A percentile compares a stretch with the other conserved stretches of the same genome.
These are phyloP conservation scores for Aspergillus pseudoviridinutans DNA, from an alignment of 2,329 filamentous ascomycete species.

Conservation along the genomic window DNA sequence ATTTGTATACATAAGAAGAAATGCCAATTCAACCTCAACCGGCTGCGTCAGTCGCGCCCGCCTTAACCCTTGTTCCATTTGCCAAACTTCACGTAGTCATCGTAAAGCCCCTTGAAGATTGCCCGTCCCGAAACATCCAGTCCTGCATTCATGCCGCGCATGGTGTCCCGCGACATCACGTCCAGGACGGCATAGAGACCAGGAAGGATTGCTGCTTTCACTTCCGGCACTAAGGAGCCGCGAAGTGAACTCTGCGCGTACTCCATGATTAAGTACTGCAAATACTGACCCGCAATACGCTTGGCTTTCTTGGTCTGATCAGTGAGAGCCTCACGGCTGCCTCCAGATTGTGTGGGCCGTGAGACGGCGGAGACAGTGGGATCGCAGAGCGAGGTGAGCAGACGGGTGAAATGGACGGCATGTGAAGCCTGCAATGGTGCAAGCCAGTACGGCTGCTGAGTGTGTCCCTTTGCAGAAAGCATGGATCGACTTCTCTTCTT, in stretches of 20 bases:
- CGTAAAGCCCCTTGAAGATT: conserved; percentile 51
- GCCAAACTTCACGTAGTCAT: conserved; percentile 48
- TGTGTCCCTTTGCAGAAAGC: conserved; percentile 19
- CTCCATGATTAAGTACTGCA: conserved; percentile 55
- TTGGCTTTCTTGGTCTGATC: conserved; percentile 59
- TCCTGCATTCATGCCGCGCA: conserved; percentile 49
- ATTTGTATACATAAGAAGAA: background rate
- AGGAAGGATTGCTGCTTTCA: conserved; percentile 51
- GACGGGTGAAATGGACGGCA: conserved; percentile 49
- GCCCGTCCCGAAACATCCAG: conserved; percentile 51
- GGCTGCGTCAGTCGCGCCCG: background rate
- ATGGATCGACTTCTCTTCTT: conserved; percentile 29
- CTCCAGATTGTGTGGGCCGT: conserved; percentile 26
- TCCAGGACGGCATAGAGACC: conserved; percentile 53
- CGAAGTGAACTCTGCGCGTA: conserved; percentile 54
- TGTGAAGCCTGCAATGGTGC: conserved; percentile 39
- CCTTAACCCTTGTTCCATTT: conserved; percentile 44
- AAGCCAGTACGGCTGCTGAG: conserved; percentile 30
- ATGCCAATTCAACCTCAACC: background rate
- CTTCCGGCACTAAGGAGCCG: conserved; percentile 46
- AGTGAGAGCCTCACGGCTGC: conserved; percentile 47
- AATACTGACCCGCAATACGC: conserved; percentile 54
- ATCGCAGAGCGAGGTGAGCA: conserved; percentile 59
- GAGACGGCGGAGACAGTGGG: conserved; percentile 56
- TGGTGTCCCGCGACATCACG: conserved; percentile 48